Base-by-base conservation (phyloP, 768 basidiomycete genomes). In the Sistotremastrum suecicum region DNA sequence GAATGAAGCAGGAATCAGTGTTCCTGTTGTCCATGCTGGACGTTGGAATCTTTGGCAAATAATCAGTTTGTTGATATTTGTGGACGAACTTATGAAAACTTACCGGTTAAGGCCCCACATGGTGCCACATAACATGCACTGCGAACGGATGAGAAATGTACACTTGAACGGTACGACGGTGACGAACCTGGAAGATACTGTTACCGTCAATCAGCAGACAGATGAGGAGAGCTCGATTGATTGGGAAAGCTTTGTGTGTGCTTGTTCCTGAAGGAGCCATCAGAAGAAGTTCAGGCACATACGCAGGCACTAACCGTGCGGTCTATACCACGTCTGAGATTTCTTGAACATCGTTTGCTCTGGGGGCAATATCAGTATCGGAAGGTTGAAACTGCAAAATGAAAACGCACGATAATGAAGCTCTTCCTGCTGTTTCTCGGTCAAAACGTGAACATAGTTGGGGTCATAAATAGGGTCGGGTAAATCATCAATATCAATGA, bases 91-190 rank as follows among this genome's bases (percentile, higher is more conserved):
- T 33, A 46, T 30, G 8, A 20, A 30, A 53, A 49, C 54, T 48
- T 52, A 77, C 71, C 81, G 67, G 54, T 86, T 75, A 55, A 88
- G 54, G 5, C 78, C 71, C 87, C 86, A 89, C 84, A 88, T 87
- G 39, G 71, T 75, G 7, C 73, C 80, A 53, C 84, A 83, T 5
- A 87, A 63, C 12, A 80, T 69, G 41, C 73, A 67, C 74, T 80
- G 48, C 2, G 43, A 37, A 37, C 34, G 20, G 46, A 20, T 43
- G 28, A 46, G 37, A n/a, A 11, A 36, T 31, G 33, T 41, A 43
- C 43, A 33, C 8, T 43, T 47, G 41, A 46, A 9, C 37, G 11
- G 32, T 5, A 5, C 45, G 9, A 37, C 20, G 41, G 11, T 45
- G 41, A 49, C 54, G 51, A 43, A 76, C 79, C 63, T 89, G 88